Evolutionary conservation across 345 rosid species (phyloP), one percentile per base, ranked within the genome.

Genomic region (Mercurialis annua): DNA sequence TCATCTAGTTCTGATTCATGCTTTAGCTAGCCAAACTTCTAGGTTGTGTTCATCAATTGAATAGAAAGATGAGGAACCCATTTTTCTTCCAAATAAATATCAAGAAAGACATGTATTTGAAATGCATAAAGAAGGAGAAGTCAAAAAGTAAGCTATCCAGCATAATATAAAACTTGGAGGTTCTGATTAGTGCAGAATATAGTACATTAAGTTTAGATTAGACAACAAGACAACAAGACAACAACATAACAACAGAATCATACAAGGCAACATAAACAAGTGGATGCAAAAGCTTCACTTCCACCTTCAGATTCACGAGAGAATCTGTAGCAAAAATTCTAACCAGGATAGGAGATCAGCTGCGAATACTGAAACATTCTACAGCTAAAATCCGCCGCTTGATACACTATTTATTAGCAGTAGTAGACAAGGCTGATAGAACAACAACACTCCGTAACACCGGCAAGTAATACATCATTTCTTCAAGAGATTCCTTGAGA

Each of bases 401-500:
- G 21, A 38, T 33, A 49, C 17, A 38, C 33, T 46, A 43, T 51
- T 77, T 62, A 33, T 69, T 63, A 17, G 56, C 58, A 71, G 69
- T 58, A 71, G 69, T 46, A 66, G 66, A 76, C 73, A 70, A 47
- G 55, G 51, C 64, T 61, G 71, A 49, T 51, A 68, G 66, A 68
- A 73, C 81, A 70, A 78, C 83, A 72, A 69, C 74, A 69, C 48
- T 65, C 16, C 66, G 30, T 65, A 3, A 49, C 47, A 46, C 54
- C 26, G 68, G 26, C 29, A 38, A 47, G 62, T 26, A 38, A n/a
- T 58, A 70, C 81, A 69, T 83, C 81, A 81, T 71, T 80, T 87
- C 80, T 77, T 89, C 69, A 82, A 68, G 65, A 82, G 65, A 64
- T 59, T 78, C 60, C 83, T 59, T 0, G 90, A 79, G 85, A 89